Percentiles rank a stretch among this genome's conserved stretches.
phyloP scores from a whole-genome alignment of 176 grass and related monocot genomes.

The Juncus effusus region DNA sequence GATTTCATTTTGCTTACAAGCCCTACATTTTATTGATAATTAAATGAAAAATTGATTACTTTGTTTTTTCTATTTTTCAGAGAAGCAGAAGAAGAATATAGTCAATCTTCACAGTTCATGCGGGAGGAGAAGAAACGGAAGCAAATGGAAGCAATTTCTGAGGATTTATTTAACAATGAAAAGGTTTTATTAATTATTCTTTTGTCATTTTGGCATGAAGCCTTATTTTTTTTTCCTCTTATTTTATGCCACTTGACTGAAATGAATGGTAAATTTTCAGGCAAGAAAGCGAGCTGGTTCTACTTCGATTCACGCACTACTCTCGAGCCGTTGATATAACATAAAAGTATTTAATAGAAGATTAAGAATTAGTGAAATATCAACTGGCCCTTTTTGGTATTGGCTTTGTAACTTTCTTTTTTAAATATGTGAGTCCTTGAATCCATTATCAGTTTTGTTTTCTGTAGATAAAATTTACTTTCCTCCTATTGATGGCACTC shows the following conservation, averaged over 20 bases:
- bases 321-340: slow-evolving; percentile 44
- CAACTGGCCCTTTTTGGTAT: background rate
- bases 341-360: background rate
- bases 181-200: slow-evolving; percentile 42
- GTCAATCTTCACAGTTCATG: slow-evolving; percentile 46
- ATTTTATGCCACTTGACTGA: background rate
- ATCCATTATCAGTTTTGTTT: too few species aligned
- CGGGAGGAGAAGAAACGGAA: slow-evolving; percentile 72
- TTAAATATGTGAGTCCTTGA: too few species aligned
- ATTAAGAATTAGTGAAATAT: background rate
- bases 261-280: slow-evolving; percentile 39
- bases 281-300: slow-evolving; percentile 62
- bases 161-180: slow-evolving; percentile 79
- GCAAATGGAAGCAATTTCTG: slow-evolving; percentile 81
- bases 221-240: background rate
- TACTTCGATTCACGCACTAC: slow-evolving; percentile 65
- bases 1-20: slow-evolving; percentile 4
- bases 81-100: slow-evolving; percentile 46
- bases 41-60: background rate
- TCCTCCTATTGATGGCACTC: too few species aligned
- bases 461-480: too few species aligned
- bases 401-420: background rate
- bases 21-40: slow-evolving; percentile 1
- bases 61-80: slow-evolving; percentile 43
- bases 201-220: background rate